Evolutionary conservation across 208 protist species (phyloP).

Genomic region (Kentomonas sorsogonicus): DNA sequence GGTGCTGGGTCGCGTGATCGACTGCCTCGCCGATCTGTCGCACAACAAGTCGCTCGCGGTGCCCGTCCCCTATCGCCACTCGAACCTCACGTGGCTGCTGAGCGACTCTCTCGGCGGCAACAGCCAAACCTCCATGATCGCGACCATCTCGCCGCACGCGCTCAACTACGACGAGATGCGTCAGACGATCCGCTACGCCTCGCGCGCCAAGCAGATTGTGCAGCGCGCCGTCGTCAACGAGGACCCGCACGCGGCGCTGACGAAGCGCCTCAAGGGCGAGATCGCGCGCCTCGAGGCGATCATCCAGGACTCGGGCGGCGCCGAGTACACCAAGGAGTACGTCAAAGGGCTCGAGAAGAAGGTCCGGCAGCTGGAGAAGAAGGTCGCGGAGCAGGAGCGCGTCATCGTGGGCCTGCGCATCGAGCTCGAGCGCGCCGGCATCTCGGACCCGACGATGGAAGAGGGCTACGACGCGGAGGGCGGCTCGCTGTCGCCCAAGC

Average conservation of each 20-base stretch:
- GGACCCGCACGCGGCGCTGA: slow-evolving; percentile 77
- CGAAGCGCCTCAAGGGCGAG: slow-evolving; percentile 42
- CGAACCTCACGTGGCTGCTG: slow-evolving; percentile 83
- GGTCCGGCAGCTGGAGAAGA: slow-evolving; percentile 36
- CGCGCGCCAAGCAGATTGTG: slow-evolving; percentile 88
- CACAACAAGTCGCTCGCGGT: slow-evolving; percentile 33
- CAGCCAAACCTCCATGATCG: slow-evolving; percentile 94
- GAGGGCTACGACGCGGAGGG: slow-evolving; percentile 20
- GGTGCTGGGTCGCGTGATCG: slow-evolving; percentile 85
- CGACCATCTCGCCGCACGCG: slow-evolving; percentile 85
- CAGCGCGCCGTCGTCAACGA: slow-evolving; percentile 89
- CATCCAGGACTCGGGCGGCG: slow-evolving; percentile 48
- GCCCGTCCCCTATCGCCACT: slow-evolving; percentile 74
- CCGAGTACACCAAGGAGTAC: slow-evolving; percentile 66
- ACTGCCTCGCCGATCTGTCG: slow-evolving; percentile 54
- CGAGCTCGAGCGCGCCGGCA: slow-evolving; percentile 37
- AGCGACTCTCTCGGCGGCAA: slow-evolving; percentile 90
- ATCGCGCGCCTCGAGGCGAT: slow-evolving; percentile 52
- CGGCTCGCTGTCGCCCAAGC: slow-evolving; percentile 14
- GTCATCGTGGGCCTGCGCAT: slow-evolving; percentile 41
- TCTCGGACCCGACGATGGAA: slow-evolving; percentile 27
- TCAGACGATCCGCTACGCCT: slow-evolving; percentile 90
- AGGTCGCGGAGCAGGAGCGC: slow-evolving; percentile 48
- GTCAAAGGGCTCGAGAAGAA: slow-evolving; percentile 40
- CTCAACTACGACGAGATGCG: slow-evolving; percentile 91